These are phyloP conservation scores for Candida yuanshanica DNA, from an alignment of 805 yeast genomes.

Conservation along the genomic window DNA sequence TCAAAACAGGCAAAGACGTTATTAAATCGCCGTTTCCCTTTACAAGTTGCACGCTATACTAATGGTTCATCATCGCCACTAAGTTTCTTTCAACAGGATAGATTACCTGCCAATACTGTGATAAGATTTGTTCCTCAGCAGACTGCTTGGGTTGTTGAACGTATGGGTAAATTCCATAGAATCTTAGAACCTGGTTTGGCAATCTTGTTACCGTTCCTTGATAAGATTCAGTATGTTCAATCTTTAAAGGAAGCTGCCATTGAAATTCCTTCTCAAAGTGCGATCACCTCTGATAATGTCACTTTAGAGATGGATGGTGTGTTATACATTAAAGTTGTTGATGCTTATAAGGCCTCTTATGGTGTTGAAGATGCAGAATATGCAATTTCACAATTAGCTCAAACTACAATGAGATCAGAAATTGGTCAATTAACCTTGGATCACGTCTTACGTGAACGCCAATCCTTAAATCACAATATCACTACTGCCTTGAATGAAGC, in stretches of 20 bases:
- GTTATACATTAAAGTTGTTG: slow-evolving; percentile 67
- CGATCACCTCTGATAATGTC: slow-evolving; percentile 83
- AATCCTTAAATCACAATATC: slow-evolving; percentile 63
- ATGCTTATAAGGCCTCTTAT: slow-evolving; percentile 80
- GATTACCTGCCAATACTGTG: slow-evolving; percentile 69
- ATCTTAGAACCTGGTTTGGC: slow-evolving; percentile 75
- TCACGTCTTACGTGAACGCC: slow-evolving; percentile 73
- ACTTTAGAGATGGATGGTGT: slow-evolving; percentile 83
- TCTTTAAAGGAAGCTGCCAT: slow-evolving; percentile 79
- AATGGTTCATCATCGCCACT: slow-evolving; percentile 20
- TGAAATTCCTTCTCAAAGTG: slow-evolving; percentile 78
- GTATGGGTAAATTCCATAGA: slow-evolving; percentile 79
- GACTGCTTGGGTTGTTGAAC: slow-evolving; percentile 84
- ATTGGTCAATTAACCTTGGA: slow-evolving; percentile 80
- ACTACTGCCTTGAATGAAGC: slow-evolving; percentile 81
- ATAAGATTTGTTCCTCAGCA: slow-evolving; percentile 83
- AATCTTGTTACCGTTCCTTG: slow-evolving; percentile 63
- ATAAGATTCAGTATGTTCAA: slow-evolving; percentile 75
- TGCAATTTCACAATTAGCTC: slow-evolving; percentile 81
- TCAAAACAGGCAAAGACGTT: not conserved
- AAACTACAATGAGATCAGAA: slow-evolving; percentile 87
- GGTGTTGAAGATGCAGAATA: slow-evolving; percentile 87
- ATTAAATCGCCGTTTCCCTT: not conserved
- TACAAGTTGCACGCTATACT: not conserved
- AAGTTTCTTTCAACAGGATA: slow-evolving; percentile 55